Conservation (phyloP, 1,284 basidiomycete species). For the Rhizoctonia solani region DNA sequence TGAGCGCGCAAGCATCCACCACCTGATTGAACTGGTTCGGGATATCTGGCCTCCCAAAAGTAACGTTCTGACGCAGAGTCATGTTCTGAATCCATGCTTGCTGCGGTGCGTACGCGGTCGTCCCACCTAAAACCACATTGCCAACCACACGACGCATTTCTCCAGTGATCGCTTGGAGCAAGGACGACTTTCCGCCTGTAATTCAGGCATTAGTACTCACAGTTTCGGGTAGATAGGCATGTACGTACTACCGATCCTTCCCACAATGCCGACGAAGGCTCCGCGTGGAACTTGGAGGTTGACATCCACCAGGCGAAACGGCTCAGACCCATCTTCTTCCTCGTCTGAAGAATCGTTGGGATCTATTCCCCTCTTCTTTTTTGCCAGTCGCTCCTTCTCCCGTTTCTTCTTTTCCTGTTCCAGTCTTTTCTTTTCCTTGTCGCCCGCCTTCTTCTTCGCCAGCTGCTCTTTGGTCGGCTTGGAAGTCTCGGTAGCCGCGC, state of each 20-base stretch:
- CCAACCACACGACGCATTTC: conserved; percentile 50
- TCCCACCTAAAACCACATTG: conserved; percentile 49
- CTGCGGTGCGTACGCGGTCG: conserved; percentile 54
- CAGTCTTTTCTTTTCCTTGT: conserved; percentile 36
- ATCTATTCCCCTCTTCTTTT: conserved; percentile 24
- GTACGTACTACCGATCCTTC: conserved; percentile 47
- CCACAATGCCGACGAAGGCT: conserved; percentile 50
- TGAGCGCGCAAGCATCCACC: conserved; percentile 47
- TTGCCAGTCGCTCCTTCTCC: conserved; percentile 32
- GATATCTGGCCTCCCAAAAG: conserved; percentile 48
- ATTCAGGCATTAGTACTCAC: not conserved
- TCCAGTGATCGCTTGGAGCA: conserved; percentile 50
- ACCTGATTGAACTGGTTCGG: conserved; percentile 40
- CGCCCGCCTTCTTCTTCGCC: conserved; percentile 37
- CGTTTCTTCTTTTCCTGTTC: conserved; percentile 42
- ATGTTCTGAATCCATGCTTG: conserved; percentile 55
- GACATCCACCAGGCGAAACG: conserved; percentile 50
- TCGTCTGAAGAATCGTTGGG: conserved; percentile 25
- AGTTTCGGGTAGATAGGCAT: not conserved
- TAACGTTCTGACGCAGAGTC: conserved; percentile 48
- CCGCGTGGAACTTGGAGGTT: conserved; percentile 48
- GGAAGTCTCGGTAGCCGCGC: not conserved
- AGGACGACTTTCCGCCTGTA: conserved; percentile 47
- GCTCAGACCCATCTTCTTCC: conserved; percentile 39
- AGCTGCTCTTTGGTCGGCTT: conserved; percentile 35